These are phyloP conservation scores for Colletotrichum gigasporum DNA, from an alignment of 2,329 filamentous ascomycete species.

Conservation along the genomic window DNA sequence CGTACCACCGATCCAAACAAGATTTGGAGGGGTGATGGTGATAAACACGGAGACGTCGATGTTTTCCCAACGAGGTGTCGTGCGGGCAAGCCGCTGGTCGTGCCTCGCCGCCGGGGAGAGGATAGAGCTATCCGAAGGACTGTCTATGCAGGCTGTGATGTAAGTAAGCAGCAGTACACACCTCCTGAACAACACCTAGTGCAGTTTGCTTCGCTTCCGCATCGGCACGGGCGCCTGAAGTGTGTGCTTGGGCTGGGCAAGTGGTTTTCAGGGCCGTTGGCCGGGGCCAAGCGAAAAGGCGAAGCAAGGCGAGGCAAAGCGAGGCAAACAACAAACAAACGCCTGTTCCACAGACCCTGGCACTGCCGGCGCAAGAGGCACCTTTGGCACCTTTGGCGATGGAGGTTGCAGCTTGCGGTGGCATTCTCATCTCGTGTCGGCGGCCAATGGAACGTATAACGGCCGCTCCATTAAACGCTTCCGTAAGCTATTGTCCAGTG, in stretches of 20 bases:
- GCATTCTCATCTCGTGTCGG: conserved; percentile 13
- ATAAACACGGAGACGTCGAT: background rate
- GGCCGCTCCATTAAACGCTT: background rate
- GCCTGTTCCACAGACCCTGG: conserved; percentile 6
- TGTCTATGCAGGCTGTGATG: no score
- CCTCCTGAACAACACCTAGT: background rate
- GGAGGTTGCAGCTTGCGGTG: conserved; percentile 5
- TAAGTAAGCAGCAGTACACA: no score
- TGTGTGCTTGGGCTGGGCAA: background rate
- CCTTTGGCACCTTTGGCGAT: background rate
- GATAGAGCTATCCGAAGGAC: no score
- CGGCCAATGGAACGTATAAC: conserved; percentile 8
- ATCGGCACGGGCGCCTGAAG: background rate
- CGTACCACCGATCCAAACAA: background rate
- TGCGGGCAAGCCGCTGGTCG: background rate
- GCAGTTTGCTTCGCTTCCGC: background rate
- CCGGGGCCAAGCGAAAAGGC: background rate
- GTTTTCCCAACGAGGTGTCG: background rate
- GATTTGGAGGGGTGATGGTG: background rate
- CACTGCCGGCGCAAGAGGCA: background rate
- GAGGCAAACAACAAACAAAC: conserved; percentile 13
- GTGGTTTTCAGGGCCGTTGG: background rate
- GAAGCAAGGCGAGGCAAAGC: no score
- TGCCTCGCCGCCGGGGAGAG: no score
- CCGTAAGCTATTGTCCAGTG: background rate